Conservation (phyloP, 2,329 filamentous ascomycete species). For the Fusarium subtropicale region DNA sequence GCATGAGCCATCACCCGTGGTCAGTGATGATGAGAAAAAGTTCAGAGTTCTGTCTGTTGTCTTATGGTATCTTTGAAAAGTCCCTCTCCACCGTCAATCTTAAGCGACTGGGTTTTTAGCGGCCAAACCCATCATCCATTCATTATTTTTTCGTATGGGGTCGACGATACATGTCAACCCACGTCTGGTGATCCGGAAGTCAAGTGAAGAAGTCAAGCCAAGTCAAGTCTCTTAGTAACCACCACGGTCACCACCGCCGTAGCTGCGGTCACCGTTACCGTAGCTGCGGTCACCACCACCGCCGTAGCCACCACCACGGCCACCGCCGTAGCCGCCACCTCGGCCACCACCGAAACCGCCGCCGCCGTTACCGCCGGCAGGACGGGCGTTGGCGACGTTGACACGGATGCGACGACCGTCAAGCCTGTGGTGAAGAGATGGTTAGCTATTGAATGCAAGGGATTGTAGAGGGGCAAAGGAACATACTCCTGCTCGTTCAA, state of each 20-base stretch:
- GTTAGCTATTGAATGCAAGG: background rate
- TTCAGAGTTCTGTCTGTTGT: constrained; percentile 5
- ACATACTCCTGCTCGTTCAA: constrained; percentile 12
- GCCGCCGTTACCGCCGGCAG: background rate
- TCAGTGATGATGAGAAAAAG: constrained; percentile 5
- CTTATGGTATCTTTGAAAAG: constrained; percentile 9
- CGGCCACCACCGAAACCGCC: background rate
- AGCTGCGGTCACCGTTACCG: background rate
- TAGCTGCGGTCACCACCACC: background rate
- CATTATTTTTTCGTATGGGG: constrained; percentile 1
- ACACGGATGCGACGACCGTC: constrained; percentile 10
- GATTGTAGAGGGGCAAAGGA: background rate
- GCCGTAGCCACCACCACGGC: background rate
- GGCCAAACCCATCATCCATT: constrained; percentile 1
- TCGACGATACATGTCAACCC: background rate
- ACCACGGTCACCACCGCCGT: constrained; percentile 1
- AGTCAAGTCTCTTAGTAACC: constrained; percentile 2
- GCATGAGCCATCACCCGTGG: background rate
- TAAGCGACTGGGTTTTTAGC: background rate
- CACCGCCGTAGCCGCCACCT: constrained; percentile 1
- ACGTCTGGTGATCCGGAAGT: background rate
- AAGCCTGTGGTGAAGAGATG: background rate
- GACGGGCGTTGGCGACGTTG: background rate
- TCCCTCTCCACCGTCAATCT: constrained; percentile 6
- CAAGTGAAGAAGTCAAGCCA: background rate